Evolutionary conservation across 2,329 filamentous ascomycete genomes (phyloP).

Genomic region (Colletotrichum orbiculare): DNA sequence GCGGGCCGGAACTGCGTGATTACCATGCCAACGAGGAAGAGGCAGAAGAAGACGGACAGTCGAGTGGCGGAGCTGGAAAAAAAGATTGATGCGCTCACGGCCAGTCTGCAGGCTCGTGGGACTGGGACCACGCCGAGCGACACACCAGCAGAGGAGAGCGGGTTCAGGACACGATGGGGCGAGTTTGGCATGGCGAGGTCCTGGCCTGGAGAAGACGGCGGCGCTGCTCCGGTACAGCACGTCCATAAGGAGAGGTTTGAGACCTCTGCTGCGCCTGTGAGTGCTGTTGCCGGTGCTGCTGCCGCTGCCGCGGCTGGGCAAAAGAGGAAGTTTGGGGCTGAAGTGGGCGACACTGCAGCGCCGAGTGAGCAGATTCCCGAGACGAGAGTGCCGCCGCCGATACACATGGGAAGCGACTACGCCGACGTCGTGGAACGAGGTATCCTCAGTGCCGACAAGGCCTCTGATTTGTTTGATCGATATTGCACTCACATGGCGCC

Average conservation of each 20-base stretch:
- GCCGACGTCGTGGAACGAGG: slow-evolving; percentile 69
- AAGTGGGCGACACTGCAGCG: slow-evolving; percentile 33
- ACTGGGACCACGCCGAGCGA: slow-evolving; percentile 33
- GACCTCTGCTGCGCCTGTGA: background rate
- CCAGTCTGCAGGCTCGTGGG: slow-evolving; percentile 73
- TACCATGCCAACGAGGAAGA: slow-evolving; percentile 79
- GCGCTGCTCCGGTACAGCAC: slow-evolving; percentile 11
- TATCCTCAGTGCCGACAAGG: slow-evolving; percentile 65
- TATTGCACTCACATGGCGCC: slow-evolving; percentile 70
- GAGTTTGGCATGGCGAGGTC: slow-evolving; percentile 17
- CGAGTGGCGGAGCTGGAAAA: slow-evolving; percentile 90
- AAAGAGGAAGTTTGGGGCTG: slow-evolving; percentile 48
- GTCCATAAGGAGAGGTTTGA: slow-evolving; percentile 21
- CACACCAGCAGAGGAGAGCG: background rate
- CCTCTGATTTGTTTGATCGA: slow-evolving; percentile 64
- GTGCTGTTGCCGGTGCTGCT: background rate
- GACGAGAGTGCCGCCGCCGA: slow-evolving; percentile 27
- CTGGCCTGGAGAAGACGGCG: slow-evolving; percentile 4
- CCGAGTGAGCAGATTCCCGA: slow-evolving; percentile 7
- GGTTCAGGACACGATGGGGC: slow-evolving; percentile 34
- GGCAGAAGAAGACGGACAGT: slow-evolving; percentile 92
- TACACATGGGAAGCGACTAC: slow-evolving; percentile 40
- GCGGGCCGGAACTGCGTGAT: slow-evolving; percentile 82
- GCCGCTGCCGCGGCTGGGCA: slow-evolving; percentile 25
- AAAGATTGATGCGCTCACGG: slow-evolving; percentile 90